Evolutionary conservation across 2,329 filamentous ascomycete genomes (phyloP), one percentile per base, ranked within the genome.

Genomic region (Geosmithia morbida): DNA sequence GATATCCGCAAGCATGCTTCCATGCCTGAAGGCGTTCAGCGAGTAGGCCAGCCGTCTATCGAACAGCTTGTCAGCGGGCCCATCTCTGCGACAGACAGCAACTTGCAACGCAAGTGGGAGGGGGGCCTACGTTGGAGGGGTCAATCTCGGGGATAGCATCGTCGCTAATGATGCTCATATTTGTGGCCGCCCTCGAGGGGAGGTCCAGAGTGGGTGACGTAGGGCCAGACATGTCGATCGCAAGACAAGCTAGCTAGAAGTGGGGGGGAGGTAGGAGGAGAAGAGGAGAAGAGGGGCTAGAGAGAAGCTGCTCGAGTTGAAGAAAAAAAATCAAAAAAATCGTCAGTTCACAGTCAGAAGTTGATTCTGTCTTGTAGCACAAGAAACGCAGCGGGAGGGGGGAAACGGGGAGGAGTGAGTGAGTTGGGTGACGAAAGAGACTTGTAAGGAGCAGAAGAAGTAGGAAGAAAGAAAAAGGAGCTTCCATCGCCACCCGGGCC

Each of bases 1-100:
- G 74, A 60, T 95, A 90, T 48, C 74, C 86, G 52, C 88, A 86
- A 51, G 89, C 87, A 63, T 97, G 90, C 64, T 96, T 97, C 88
- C 88, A 98, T 44, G 92, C 92, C 58, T 86, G 84, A 51, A 98
- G 74, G 53, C 92, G 81, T 70, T 97, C 87, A 48, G 83, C 74
- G 53, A 98, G 82, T 45, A 97, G 75, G 41, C 77, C 81, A n/a
- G 83, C 80, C 19, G 84, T 85, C 82, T 87, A 53, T 7, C 13
- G 46, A 20, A 18, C 8, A 37, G 4, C 30, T 14, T 17, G 45
- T 46, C 19, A 46, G 45, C 33, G 2, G 30, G 18, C n/a, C 13
- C 41, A 4, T 42, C 14, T 18, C 45, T 13, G n/a, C 30, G 2
- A n/a, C 11, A 3, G 30, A 22, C 13, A 8, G 33, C 13, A 29